Base-by-base conservation (phyloP, 2,329 filamentous ascomycete species). In the Diaporthe sp. region DNA sequence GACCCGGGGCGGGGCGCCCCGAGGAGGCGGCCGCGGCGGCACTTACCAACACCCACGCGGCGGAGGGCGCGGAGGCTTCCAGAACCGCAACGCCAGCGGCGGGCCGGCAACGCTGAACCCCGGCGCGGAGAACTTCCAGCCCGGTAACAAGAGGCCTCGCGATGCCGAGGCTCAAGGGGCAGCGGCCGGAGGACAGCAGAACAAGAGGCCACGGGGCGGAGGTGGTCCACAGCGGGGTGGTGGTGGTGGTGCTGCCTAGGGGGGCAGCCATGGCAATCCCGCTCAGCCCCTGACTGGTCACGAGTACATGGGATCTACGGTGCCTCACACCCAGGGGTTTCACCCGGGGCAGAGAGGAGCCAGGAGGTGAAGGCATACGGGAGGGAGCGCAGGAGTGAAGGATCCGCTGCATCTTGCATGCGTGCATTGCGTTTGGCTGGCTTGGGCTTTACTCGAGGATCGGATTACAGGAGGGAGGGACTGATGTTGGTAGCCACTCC, bases 111-210 rank as follows among this genome's bases (percentile, higher is more conserved):
- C 77, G 38, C 78, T 90, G 50, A 90, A 88, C 79, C 85, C 86
- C 2, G 82, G 84, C 15, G 89, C 86, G 19, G 88, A 89, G 74
- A 87, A 88, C 75, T 87, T 89, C 77, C 88, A 89, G 38, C 86
- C 87, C 22, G 87, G 88, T 30, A 89, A 87, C 78, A 91, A 91
- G 81, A 84, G 89, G 47, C 85, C 87, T 28, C 85, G 89, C 72
- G 89, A 90, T 72, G 82, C 81, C 19, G 84, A 85, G 55, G 77
- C 77, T 12, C 82, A 81, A 9, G 77, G 75, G 54, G 22, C 45
- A n/a, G 8, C 64, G 47, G 33, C 64, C 8, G 86, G 83, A 2
- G 72, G 61, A 4, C 71, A 71, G 54, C 64, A 64, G 13, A 77
- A 80, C n/a, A 85, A 85, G 80, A 80, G 83, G 75, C 80, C 82